A percentile compares a stretch with the other conserved stretches of the same genome.
Evolutionary conservation across 2,329 filamentous ascomycete genomes (phyloP).

Genomic region (Chaetothyriales sp.): DNA sequence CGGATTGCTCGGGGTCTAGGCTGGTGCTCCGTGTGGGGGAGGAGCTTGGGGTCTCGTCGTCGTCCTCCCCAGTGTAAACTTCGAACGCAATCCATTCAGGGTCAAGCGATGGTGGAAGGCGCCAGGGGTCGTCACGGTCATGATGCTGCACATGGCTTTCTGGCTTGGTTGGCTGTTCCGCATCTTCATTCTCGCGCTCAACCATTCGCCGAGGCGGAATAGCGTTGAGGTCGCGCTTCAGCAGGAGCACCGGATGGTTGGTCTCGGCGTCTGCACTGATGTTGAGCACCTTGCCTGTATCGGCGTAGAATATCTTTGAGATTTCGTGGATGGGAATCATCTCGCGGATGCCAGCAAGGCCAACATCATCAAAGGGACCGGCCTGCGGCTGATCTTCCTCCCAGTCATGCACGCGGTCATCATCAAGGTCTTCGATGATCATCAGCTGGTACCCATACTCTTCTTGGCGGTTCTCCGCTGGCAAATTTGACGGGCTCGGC

Average conservation of each 20-base stretch:
- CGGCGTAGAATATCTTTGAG: slow-evolving; percentile 84
- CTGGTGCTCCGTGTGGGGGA: slow-evolving; percentile 11
- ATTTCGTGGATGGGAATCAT: slow-evolving; percentile 57
- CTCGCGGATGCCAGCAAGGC: slow-evolving; percentile 49
- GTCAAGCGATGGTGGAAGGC: slow-evolving; percentile 60
- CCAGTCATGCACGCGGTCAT: slow-evolving; percentile 51
- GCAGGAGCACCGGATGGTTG: slow-evolving; percentile 57
- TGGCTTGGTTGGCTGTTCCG: slow-evolving; percentile 3
- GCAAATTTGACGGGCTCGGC: slow-evolving; percentile 17
- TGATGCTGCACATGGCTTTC: not conserved
- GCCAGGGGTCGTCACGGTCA: slow-evolving; percentile 32
- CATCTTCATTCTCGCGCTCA: slow-evolving; percentile 26
- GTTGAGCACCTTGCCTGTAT: slow-evolving; percentile 77
- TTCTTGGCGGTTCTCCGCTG: slow-evolving; percentile 31
- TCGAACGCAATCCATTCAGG: slow-evolving; percentile 86
- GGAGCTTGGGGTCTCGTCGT: slow-evolving; percentile 18
- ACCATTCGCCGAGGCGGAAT: slow-evolving; percentile 46
- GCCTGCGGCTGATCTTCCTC: slow-evolving; percentile 45
- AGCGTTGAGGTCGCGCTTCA: slow-evolving; percentile 57
- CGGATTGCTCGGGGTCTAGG: slow-evolving; percentile 22
- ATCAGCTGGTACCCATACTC: slow-evolving; percentile 71
- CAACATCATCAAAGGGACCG: slow-evolving; percentile 45
- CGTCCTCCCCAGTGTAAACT: slow-evolving; percentile 46
- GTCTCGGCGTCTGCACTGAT: slow-evolving; percentile 54
- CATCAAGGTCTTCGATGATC: slow-evolving; percentile 67